Evolutionary conservation across 495 filamentous ascomycete species (phyloP), one percentile per base, ranked within the genome.

Genomic region (Trichoderma orchidacearum): DNA sequence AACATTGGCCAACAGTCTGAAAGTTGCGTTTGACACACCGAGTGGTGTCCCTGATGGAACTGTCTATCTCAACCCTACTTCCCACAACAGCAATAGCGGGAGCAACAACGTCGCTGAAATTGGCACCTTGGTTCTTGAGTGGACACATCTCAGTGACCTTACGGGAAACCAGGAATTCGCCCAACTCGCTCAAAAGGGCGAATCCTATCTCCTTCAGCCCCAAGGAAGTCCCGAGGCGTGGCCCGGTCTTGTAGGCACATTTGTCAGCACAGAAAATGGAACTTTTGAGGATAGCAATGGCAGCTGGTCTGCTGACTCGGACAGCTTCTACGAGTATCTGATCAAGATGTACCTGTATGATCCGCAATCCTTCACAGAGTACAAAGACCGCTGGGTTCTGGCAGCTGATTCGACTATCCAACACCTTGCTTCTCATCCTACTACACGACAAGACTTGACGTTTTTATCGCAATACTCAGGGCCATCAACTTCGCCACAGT

Each of bases 331-430:
- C 68, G 90, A 96, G 71, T 96, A 96, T 61, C 78, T 95, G 25
- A 85, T 96, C 66, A 96, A 96, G 75, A 92, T 93, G 87, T 94
- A 84, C 62, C 69, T 94, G 59, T 95, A 95, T 64, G 85, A 90
- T 64, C 76, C 84, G 11, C 55, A 68, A 31, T 79, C 82, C 8
- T 94, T 85, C 60, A 69, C 55, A 9, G 30, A 64, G 1, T 89
- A 90, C 70, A 77, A 73, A 57, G 83, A 89, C 60, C 79, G 84
- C 56, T 96, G 90, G 90, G 73, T 88, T 23, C 64, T 72, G 3
- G 90, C 90, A 5, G 87, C 84, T 21, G 84, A 94, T 58, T 90
- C 85, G 2, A 83, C 83, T 23, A 89, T 93, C 31, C 64, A 77
- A 32, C 74, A 92, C 54, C 75, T 96, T 9, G 72, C 79, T 11